Base-by-base conservation (phyloP, 129 eudicot species). In the Flaveria robusta region DNA sequence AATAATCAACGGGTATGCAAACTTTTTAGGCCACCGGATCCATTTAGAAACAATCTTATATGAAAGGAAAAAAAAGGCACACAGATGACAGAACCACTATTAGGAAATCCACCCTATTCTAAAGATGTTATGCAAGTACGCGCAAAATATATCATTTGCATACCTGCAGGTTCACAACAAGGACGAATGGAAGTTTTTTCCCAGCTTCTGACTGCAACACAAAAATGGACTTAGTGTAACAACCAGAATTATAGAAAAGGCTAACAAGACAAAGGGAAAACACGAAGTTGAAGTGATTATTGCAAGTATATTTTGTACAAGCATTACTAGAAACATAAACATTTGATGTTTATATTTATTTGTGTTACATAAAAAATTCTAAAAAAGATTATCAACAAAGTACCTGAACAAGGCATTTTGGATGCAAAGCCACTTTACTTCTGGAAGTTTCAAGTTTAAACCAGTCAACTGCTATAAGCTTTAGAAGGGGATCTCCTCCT, bases 401-500 rank as follows among this genome's bases (percentile, higher is more conserved):
- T 80, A 95, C 99, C 99, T 95, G 96, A 63, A 89, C 97, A 82
- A 91, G 84, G 84, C 79, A 74, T 71, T 81, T 86, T 74, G 97
- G 94, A 86, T 92, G 99, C 90, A 95, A 83, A 66, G 97, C 97
- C 74, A 95, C 81, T 75, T 89, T 85, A 47, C 81, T 79, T 66
- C 82, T 42, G 43, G 85, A 70, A 49, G 84, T 75, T 37, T 95
- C 99, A 41, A 85, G 82, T 86, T 88, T 91, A 85, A 83, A 87
- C 99, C 99, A 95, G 83, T 95, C 99, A 77, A 95, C 99, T 7
- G 96, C 97, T 70, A 95, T 80, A 54, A 95, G 94, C 91, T 91
- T 91, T 20, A 95, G 78, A 83, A 95, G 97, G 51, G 99, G 99
- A 68, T 86, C 97, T 73, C 97, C 97, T 59, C 94, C 99, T 7